A percentile compares a stretch with the other conserved stretches of the same genome.
phyloP scores from a whole-genome alignment of 176 grass and related monocot genomes.

The Phoenix roebelenii region DNA sequence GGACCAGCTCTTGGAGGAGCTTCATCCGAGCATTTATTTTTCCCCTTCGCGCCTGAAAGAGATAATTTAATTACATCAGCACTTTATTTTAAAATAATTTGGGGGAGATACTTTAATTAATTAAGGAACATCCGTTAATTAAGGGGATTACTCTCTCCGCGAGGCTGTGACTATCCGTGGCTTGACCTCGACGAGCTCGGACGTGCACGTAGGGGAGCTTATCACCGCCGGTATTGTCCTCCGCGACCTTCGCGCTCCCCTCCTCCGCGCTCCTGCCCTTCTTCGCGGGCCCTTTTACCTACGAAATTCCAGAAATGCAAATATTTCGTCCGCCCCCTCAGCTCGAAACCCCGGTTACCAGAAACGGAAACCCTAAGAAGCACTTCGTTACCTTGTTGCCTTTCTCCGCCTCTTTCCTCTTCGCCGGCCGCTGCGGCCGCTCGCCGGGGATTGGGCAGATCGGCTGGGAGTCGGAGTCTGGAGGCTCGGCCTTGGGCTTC shows the following conservation, averaged over 20 bases:
- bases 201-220: slow-evolving; percentile 22
- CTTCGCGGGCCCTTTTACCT: slow-evolving; percentile 6
- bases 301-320: neutral
- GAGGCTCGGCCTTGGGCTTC: neutral
- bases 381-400: neutral
- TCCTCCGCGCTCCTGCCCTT: slow-evolving; percentile 17
- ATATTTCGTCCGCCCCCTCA: neutral
- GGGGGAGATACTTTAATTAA: neutral
- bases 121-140: neutral
- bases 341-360: neutral
- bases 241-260: neutral
- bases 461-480: slow-evolving; percentile 5
- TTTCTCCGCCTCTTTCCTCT: neutral
- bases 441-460: neutral
- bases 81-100: neutral
- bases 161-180: slow-evolving; percentile 20
- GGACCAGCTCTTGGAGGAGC: slow-evolving; percentile 17
- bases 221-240: neutral
- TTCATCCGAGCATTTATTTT: slow-evolving; percentile 22
- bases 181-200: slow-evolving; percentile 18
- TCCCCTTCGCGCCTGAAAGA: slow-evolving; percentile 14
- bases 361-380: slow-evolving; percentile 7
- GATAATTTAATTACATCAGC: neutral
- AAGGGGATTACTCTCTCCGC: slow-evolving; percentile 11
- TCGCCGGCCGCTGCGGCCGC: too few species aligned